phyloP scores from a whole-genome alignment of 805 yeast species.

The Metschnikowia kofuensis region DNA sequence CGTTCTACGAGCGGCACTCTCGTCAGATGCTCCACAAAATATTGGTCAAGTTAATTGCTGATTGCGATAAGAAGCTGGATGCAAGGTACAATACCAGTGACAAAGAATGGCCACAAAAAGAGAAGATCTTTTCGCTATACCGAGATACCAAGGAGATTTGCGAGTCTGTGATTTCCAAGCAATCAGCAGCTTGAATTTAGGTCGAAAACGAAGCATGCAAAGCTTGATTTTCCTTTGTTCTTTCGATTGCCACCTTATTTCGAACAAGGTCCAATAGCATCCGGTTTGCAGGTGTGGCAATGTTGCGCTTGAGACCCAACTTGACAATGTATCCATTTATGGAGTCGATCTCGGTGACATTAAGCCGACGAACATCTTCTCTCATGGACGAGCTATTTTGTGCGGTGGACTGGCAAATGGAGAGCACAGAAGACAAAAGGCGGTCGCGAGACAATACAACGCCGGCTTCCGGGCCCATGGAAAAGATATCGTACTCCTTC shows the following conservation, averaged over 20 bases:
- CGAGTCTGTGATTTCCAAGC: constrained; percentile 4
- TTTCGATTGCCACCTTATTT: constrained; percentile 30
- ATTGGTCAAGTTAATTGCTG: constrained; percentile 24
- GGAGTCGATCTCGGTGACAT: constrained; percentile 73
- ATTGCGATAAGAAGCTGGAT: constrained; percentile 21
- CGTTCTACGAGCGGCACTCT: constrained; percentile 30
- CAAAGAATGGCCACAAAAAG: constrained; percentile 4
- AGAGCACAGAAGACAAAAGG: constrained; percentile 34
- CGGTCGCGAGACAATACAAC: constrained; percentile 31
- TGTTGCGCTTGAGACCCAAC: constrained; percentile 47
- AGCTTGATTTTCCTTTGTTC: constrained; percentile 23
- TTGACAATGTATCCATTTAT: constrained; percentile 77
- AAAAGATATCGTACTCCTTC: constrained; percentile 25
- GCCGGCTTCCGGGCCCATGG: constrained; percentile 28
- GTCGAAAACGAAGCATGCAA: constrained; percentile 1
- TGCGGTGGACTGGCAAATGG: constrained; percentile 38
- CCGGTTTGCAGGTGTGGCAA: constrained; percentile 46
- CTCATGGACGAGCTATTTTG: constrained; percentile 70
- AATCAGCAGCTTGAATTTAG: neutral
- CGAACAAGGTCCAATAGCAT: constrained; percentile 46
- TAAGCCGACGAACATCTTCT: constrained; percentile 54
- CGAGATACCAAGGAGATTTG: constrained; percentile 27
- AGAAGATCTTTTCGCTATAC: constrained; percentile 24
- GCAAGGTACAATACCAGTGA: constrained; percentile 14
- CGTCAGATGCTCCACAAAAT: constrained; percentile 30